phyloP scores from a whole-genome alignment of 257 asterid genomes.

The Anisodus acutangulus region DNA sequence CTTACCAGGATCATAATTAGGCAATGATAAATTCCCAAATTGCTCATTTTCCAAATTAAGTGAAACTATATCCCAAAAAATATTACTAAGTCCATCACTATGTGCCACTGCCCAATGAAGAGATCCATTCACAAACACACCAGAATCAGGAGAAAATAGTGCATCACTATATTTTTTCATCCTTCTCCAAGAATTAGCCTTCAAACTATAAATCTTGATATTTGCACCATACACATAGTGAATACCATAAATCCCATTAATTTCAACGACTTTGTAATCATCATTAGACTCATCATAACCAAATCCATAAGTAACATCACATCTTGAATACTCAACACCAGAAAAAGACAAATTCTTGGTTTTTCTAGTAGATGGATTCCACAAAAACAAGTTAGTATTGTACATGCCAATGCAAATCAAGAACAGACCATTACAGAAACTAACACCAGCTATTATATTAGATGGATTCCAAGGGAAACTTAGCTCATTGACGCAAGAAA shows the following conservation, averaged over 20 bases:
- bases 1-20: constrained; percentile 48
- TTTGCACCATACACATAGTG: constrained; percentile 29
- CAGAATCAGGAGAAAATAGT: constrained; percentile 27
- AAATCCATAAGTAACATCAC: constrained; percentile 46
- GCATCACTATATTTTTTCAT: constrained; percentile 38
- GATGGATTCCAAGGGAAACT: constrained; percentile 25
- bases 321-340: constrained; percentile 22
- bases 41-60: not conserved
- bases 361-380: constrained; percentile 56
- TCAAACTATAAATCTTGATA: constrained; percentile 50
- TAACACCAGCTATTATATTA: constrained; percentile 27
- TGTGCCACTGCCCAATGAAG: constrained; percentile 46
- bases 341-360: constrained; percentile 41
- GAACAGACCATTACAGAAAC: constrained; percentile 50
- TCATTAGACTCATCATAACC: constrained; percentile 47
- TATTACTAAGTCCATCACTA: not conserved
- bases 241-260: constrained; percentile 35
- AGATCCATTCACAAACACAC: constrained; percentile 37
- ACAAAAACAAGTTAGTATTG: constrained; percentile 40
- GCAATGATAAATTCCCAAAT: constrained; percentile 31
- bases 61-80: constrained; percentile 34
- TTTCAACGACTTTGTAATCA: constrained; percentile 58
- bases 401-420: constrained; percentile 43
- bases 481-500: not conserved
- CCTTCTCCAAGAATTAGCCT: constrained; percentile 52